A percentile compares a stretch with the other conserved stretches of the same genome.
phyloP scores from a whole-genome alignment of 179 eudicot genomes.

The Beta corolliflora region DNA sequence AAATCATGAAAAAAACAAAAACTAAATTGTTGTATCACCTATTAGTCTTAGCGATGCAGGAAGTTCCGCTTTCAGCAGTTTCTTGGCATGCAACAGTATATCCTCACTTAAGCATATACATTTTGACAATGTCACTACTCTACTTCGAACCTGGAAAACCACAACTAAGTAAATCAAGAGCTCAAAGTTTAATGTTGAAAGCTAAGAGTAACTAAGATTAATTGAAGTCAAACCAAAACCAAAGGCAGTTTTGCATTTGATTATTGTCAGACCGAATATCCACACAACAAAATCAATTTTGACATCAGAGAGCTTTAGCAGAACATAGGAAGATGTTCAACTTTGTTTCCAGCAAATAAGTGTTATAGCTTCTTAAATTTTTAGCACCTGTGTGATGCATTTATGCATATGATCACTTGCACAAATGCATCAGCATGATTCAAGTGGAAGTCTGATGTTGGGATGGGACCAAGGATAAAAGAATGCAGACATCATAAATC shows the following conservation, averaged over 20 bases:
- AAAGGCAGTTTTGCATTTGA: neutral
- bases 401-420: neutral
- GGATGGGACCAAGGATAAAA: neutral
- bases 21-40: constrained; percentile 41
- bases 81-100: constrained; percentile 74
- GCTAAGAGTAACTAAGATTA: neutral
- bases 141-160: constrained; percentile 65
- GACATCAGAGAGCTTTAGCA: neutral
- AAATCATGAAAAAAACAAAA: neutral
- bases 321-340: neutral
- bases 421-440: neutral
- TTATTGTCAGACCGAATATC: constrained; percentile 12
- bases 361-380: neutral
- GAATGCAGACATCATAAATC: constrained; percentile 25
- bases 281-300: neutral
- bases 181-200: neutral
- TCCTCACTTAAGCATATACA: constrained; percentile 71
- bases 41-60: constrained; percentile 82
- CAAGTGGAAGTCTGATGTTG: neutral
- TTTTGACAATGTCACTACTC: constrained; percentile 75
- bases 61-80: constrained; percentile 90
- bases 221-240: neutral
- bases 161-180: neutral
- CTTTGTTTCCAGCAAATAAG: neutral
- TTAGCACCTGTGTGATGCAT: neutral